phyloP scores from a whole-genome alignment of 768 basidiomycete species.

The Russula vinacea region DNA sequence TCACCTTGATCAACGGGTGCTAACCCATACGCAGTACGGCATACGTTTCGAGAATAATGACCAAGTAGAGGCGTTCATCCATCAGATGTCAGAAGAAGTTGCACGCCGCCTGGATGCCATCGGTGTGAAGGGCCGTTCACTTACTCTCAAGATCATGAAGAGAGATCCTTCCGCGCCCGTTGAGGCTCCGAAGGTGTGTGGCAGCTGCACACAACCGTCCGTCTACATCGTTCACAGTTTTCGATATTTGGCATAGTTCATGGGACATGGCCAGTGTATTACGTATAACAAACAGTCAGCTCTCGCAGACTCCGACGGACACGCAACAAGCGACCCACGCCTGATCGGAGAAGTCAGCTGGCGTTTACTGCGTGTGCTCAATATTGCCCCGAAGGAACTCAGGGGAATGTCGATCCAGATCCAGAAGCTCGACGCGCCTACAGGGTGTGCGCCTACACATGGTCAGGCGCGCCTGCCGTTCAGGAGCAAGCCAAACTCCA shows the following conservation, averaged over 20 bases:
- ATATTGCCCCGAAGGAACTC: conserved; percentile 81
- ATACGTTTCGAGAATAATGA: conserved; percentile 85
- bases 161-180: conserved; percentile 81
- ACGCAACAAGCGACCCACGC: conserved; percentile 67
- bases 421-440: conserved; percentile 71
- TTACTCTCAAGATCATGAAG: conserved; percentile 88
- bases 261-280: conserved; percentile 88
- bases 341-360: conserved; percentile 76
- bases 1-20: conserved; percentile 22
- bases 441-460: conserved; percentile 36
- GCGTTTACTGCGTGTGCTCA: conserved; percentile 66
- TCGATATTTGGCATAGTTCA: conserved; percentile 51
- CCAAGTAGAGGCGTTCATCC: conserved; percentile 77
- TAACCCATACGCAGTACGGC: conserved; percentile 67
- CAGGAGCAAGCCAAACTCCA: conserved; percentile 33
- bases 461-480: conserved; percentile 68
- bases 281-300: conserved; percentile 71
- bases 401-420: conserved; percentile 91
- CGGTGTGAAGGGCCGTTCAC: conserved; percentile 63
- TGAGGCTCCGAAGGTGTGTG: conserved; percentile 81
- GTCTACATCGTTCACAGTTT: conserved; percentile 13
- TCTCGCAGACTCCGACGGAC: conserved; percentile 56
- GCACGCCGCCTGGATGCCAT: conserved; percentile 64
- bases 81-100: conserved; percentile 75
- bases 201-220: background rate